Evolutionary conservation across 768 basidiomycete genomes (phyloP).

Genomic region (Tremella yokohamensis): DNA sequence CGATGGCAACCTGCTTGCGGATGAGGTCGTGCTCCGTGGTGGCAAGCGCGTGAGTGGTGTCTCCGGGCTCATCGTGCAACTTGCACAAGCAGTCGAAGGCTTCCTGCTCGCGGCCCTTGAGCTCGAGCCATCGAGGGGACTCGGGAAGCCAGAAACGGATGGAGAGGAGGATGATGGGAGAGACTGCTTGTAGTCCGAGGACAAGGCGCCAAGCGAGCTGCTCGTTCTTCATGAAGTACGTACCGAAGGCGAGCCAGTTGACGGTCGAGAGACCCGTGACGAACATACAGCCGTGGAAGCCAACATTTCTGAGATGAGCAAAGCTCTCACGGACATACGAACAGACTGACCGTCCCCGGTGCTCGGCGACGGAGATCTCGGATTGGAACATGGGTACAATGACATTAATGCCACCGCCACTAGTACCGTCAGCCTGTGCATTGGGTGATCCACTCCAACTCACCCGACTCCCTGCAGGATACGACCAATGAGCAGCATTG

Average conservation of each 20-base stretch:
- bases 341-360: neutral
- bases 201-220: constrained; percentile 1
- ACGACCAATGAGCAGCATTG: constrained; percentile 8
- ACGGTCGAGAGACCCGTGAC: constrained; percentile 5
- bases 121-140: neutral
- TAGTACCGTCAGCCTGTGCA: neutral
- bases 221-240: neutral
- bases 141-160: constrained; percentile 1
- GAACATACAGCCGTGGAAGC: constrained; percentile 8
- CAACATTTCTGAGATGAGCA: neutral
- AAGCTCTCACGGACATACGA: too few species aligned
- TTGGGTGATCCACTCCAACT: neutral
- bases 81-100: constrained; percentile 1
- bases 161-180: neutral
- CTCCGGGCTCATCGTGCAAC: neutral
- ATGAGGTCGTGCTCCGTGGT: constrained; percentile 1
- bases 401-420: constrained; percentile 4
- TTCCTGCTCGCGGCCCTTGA: neutral
- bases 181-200: neutral
- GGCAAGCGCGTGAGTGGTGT: constrained; percentile 3
- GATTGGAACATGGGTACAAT: constrained; percentile 10
- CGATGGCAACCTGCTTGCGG: constrained; percentile 6
- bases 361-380: constrained; percentile 8
- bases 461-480: constrained; percentile 7
- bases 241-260: constrained; percentile 5